Conservation (phyloP, 2,329 filamentous ascomycete genomes). For the Colletotrichum karsti region DNA sequence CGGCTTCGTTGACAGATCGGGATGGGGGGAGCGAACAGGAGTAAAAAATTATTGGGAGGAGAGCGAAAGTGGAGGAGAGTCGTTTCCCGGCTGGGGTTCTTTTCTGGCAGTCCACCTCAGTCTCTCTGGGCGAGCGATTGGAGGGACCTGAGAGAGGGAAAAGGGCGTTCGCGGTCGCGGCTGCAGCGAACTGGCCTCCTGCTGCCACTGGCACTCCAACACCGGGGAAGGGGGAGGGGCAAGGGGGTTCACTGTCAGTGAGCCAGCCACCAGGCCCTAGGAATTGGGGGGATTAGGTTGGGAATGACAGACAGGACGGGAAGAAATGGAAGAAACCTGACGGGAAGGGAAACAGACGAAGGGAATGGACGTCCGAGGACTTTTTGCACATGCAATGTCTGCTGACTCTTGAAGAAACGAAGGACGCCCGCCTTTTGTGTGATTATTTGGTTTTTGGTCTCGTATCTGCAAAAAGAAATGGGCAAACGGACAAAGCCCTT, state of each 20-base stretch:
- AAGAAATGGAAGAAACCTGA: neutral
- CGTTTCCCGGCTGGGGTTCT: slow-evolving; percentile 9
- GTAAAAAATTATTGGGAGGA: slow-evolving; percentile 13
- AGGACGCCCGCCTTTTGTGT: slow-evolving; percentile 12
- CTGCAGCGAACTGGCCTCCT: slow-evolving; percentile 9
- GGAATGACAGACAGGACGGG: no score
- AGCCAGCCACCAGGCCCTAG: no score
- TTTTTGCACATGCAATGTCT: slow-evolving; percentile 2
- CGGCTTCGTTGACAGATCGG: slow-evolving; percentile 10
- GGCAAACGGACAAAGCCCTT: neutral
- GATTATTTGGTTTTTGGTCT: slow-evolving; percentile 10
- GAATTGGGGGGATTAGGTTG: neutral
- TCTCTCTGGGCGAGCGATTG: no score
- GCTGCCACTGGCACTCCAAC: slow-evolving; percentile 10
- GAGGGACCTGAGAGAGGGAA: neutral
- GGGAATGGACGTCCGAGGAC: neutral
- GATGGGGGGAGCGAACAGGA: slow-evolving; percentile 6
- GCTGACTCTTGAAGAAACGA: neutral
- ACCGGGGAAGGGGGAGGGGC: neutral
- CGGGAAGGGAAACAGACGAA: neutral
- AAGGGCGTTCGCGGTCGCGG: neutral
- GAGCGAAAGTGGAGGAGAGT: slow-evolving; percentile 22
- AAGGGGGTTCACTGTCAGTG: no score
- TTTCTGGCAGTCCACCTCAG: neutral
- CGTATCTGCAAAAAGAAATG: slow-evolving; percentile 15